Base-by-base conservation (phyloP, 2,329 filamentous ascomycete genomes). In the Pestalotiopsis sp. region DNA sequence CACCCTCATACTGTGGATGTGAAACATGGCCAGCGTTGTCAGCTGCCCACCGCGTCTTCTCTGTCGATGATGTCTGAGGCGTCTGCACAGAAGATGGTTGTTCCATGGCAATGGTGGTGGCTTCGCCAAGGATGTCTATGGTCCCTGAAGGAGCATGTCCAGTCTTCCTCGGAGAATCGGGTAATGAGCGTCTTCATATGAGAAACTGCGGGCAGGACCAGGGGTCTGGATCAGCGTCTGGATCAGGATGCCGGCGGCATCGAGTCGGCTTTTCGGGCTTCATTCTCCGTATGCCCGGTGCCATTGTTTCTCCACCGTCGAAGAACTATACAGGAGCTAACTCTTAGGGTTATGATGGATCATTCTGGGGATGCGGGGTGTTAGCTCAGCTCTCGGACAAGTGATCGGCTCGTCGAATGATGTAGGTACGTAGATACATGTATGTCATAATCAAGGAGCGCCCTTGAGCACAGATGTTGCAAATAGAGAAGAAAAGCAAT, bases 1-100 rank as follows among this genome's bases (percentile, higher is more conserved):
- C 58, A 75, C 64, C 14, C 74, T 63, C 60, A 63, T 63, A 45
- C 17, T 23, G 60, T 41, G n/a, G 4, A 45, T 41, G 60, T 41
- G n/a, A 4, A 13, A 20, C 14, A 7, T 59, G 4, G 12, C 12
- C 12, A 1, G 9, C 13, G 3, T 27, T 27, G 25, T 59, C 57
- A 27, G 57, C 9, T 3, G 17, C 45, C 9, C 7, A n/a, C 25
- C 57, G 23, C 4, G 14, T 1, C 4, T 6, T 6, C 6, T 59
- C 57, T 59, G 13, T 27, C 17, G 11, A 7, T 17, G 25, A 17
- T 13, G 57, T 13, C n/a, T 13, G 57, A 9, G 57, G 23, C 23
- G 23, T 36, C 23, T 36, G 57, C 12, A 23, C 23, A 3, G 25
- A 2, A 7, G 14, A 9, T 27, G 23, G 23, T 23, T 27, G 23